Evolutionary conservation across 1,139 yeast species (phyloP).

Genomic region (Hyphopichia pseudoburtonii): DNA sequence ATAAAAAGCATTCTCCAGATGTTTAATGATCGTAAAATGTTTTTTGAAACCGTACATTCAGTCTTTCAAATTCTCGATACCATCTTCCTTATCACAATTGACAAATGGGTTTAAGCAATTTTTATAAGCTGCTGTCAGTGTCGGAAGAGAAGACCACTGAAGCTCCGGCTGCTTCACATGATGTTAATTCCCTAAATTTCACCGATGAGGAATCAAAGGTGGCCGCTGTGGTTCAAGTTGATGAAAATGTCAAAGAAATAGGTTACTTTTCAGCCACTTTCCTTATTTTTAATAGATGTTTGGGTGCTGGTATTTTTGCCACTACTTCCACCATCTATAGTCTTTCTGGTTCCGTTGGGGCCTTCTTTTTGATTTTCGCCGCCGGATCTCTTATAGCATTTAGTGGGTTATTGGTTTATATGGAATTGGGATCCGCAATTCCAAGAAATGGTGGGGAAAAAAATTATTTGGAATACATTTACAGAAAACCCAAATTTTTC

Average conservation of each 20-base stretch:
- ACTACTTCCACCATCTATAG: conserved; percentile 76
- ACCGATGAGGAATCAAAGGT: conserved; percentile 25
- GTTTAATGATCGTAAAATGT: too few relatives aligned
- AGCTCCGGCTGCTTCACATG: conserved; percentile 11
- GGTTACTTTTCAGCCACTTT: conserved; percentile 72
- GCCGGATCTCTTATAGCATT: conserved; percentile 74
- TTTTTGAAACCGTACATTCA: too few relatives aligned
- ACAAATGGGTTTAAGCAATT: conserved; percentile 15
- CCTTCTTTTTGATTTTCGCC: conserved; percentile 72
- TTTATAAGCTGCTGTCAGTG: conserved; percentile 5
- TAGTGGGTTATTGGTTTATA: conserved; percentile 71
- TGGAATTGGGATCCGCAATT: conserved; percentile 83
- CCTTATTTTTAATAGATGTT: conserved; percentile 74
- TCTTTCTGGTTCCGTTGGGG: conserved; percentile 74
- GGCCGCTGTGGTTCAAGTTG: conserved; percentile 45
- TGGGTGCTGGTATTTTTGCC: conserved; percentile 87
- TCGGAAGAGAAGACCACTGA: conserved; percentile 5
- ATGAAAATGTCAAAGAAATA: conserved; percentile 54
- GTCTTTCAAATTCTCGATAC: too few relatives aligned
- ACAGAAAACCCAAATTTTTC: conserved; percentile 65
- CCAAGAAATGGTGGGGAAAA: conserved; percentile 90
- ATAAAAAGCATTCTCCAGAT: too few relatives aligned
- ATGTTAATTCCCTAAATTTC: conserved; percentile 14
- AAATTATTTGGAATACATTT: conserved; percentile 75
- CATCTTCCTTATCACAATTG: too few relatives aligned